phyloP scores from a whole-genome alignment of 164 flowering plant genomes.

The grape (Vitis vinifera) region ASM3070453v1 NC_081816.1:8988501-8989000 shows the following conservation, averaged over 20 bases:
- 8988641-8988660: slow-evolving; percentile 20
- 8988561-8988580: slow-evolving; percentile 13
- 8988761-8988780: slow-evolving; percentile 21
- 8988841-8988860: slow-evolving; percentile 1
- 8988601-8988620: background rate
- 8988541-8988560: slow-evolving; percentile 5
- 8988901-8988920: slow-evolving; percentile 17
- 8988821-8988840: background rate
- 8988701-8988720: slow-evolving; percentile 12
- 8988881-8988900: slow-evolving; percentile 19
- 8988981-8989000: background rate
- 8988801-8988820: slow-evolving; percentile 13
- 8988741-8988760: slow-evolving; percentile 18
- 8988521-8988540: slow-evolving; percentile 31
- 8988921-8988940: slow-evolving; percentile 8
- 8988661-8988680: slow-evolving; percentile 29
- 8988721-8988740: slow-evolving; percentile 18
- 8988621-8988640: slow-evolving; percentile 7
- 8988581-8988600: slow-evolving; percentile 11
- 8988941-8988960: background rate
- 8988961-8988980: background rate
- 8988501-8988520: slow-evolving; percentile 20
- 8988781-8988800: slow-evolving; percentile 21
- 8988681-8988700: slow-evolving; percentile 6
- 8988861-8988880: slow-evolving; percentile 9